Evolutionary conservation across 2,329 filamentous ascomycete genomes (phyloP).

Genomic region (Penicillium expansum): DNA sequence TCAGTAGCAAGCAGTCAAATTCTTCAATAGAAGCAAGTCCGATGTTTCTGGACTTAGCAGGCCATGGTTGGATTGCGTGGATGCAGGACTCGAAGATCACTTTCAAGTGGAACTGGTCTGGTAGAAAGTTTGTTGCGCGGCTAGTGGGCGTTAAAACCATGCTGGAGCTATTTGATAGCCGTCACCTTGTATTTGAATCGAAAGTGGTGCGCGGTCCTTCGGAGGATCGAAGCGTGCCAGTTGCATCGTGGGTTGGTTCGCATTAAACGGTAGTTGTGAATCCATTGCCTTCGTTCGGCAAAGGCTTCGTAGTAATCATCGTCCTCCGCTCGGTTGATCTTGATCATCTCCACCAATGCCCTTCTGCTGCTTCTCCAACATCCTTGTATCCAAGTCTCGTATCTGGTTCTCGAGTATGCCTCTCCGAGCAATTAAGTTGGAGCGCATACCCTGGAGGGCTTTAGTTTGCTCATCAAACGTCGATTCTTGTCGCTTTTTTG

Average conservation of each 20-base stretch:
- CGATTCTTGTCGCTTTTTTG: constrained; percentile 49
- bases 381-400: constrained; percentile 46
- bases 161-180: not conserved
- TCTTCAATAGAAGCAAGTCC: not conserved
- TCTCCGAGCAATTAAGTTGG: constrained; percentile 52
- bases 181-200: not conserved
- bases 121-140: not conserved
- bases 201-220: not conserved
- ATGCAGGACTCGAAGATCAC: not conserved
- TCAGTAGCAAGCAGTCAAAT: not conserved
- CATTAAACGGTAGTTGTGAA: not conserved
- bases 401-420: constrained; percentile 58
- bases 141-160: not conserved
- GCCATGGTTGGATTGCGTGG: not conserved
- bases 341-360: constrained; percentile 30
- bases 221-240: not conserved
- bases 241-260: not conserved
- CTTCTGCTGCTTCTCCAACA: constrained; percentile 41
- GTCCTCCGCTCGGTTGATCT: constrained; percentile 22
- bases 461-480: constrained; percentile 55
- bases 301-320: not conserved
- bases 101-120: not conserved
- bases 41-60: not conserved
- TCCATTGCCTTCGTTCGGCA: not conserved
- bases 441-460: constrained; percentile 51